Conservation (phyloP, 1,284 basidiomycete genomes). For the Cutaneotrichosporon cavernicola region DNA sequence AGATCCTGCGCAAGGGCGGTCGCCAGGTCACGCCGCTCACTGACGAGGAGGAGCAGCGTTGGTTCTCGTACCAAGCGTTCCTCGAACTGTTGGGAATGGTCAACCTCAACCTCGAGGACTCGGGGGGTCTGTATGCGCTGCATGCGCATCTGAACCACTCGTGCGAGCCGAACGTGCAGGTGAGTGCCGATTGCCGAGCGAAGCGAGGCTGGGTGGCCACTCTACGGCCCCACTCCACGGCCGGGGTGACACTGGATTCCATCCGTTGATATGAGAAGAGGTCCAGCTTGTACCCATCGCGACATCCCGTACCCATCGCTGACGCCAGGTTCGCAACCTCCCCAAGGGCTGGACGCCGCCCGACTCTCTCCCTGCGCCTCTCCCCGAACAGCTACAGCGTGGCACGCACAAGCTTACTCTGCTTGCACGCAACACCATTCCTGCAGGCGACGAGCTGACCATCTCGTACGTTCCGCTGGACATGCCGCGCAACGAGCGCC, state of each 20-base stretch:
- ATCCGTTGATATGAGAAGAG: too few species aligned
- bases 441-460: slow-evolving; percentile 67
- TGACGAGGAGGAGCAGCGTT: slow-evolving; percentile 58
- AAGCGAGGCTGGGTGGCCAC: too few species aligned
- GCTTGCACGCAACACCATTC: slow-evolving; percentile 66
- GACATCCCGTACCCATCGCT: not conserved
- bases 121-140: slow-evolving; percentile 79
- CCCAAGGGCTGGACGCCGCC: slow-evolving; percentile 54
- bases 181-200: slow-evolving; percentile 38
- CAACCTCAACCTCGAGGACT: slow-evolving; percentile 80
- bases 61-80: slow-evolving; percentile 74
- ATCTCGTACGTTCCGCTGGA: slow-evolving; percentile 74
- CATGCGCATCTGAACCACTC: slow-evolving; percentile 85
- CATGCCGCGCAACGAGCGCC: slow-evolving; percentile 59
- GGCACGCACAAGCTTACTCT: slow-evolving; percentile 55
- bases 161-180: slow-evolving; percentile 73
- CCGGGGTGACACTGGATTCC: not conserved
- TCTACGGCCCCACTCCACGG: not conserved
- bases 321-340: slow-evolving; percentile 43
- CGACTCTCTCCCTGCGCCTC: slow-evolving; percentile 62
- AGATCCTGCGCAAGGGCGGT: slow-evolving; percentile 55
- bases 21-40: slow-evolving; percentile 57
- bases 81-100: slow-evolving; percentile 72
- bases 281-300: not conserved
- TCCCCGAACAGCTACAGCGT: slow-evolving; percentile 52